Evolutionary conservation across 2,329 filamentous ascomycete species (phyloP).

Genomic region (Alternaria hordeiaustralica): DNA sequence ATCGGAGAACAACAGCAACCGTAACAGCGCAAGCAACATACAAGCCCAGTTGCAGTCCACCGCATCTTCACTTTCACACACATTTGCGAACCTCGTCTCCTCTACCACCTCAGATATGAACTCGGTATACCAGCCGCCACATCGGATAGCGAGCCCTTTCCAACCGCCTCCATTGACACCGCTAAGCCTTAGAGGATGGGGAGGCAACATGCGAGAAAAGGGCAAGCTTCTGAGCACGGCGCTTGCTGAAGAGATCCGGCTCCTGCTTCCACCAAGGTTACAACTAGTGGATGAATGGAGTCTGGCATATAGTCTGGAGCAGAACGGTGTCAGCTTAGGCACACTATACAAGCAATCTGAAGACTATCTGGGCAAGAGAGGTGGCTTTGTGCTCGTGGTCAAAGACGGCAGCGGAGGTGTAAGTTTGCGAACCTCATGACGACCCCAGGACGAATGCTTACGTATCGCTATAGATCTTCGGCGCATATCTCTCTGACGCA

Average conservation of each 20-base stretch:
- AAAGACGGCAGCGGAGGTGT: slow-evolving; percentile 77
- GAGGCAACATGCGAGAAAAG: slow-evolving; percentile 62
- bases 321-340: slow-evolving; percentile 84
- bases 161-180: slow-evolving; percentile 89
- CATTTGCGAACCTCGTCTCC: slow-evolving; percentile 47
- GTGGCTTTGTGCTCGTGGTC: slow-evolving; percentile 89
- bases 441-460: slow-evolving; percentile 8
- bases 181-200: slow-evolving; percentile 72
- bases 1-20: slow-evolving; percentile 15
- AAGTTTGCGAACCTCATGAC: slow-evolving; percentile 47
- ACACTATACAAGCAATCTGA: slow-evolving; percentile 86
- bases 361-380: slow-evolving; percentile 69
- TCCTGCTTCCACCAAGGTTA: slow-evolving; percentile 84
- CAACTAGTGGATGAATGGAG: slow-evolving; percentile 89
- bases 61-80: slow-evolving; percentile 36
- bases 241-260: slow-evolving; percentile 89
- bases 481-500: slow-evolving; percentile 90
- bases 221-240: slow-evolving; percentile 72
- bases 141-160: slow-evolving; percentile 76
- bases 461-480: slow-evolving; percentile 67
- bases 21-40: slow-evolving; percentile 12
- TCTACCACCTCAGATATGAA: slow-evolving; percentile 53
- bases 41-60: slow-evolving; percentile 32
- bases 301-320: slow-evolving; percentile 86
- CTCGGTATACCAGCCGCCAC: slow-evolving; percentile 66